These are phyloP conservation scores for Boletus sp. DNA, from an alignment of 768 basidiomycete species.

Conservation along the genomic window DNA sequence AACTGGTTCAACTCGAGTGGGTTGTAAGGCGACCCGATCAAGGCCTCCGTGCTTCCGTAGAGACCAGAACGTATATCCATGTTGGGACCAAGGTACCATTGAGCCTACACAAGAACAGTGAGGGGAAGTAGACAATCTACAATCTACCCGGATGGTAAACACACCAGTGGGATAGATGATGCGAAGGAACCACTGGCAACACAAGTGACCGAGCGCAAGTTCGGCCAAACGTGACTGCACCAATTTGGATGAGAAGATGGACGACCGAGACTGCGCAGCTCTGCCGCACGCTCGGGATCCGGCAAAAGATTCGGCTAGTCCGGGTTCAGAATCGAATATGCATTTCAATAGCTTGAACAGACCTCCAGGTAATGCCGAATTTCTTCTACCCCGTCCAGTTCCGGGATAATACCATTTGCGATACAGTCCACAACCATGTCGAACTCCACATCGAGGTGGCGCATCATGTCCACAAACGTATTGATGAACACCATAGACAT, in stretches of 20 bases:
- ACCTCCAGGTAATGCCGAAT: conserved; percentile 6
- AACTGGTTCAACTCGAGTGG: conserved; percentile 8
- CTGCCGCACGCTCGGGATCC: conserved; percentile 5
- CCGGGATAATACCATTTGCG: conserved; percentile 8
- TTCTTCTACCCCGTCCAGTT: conserved; percentile 1
- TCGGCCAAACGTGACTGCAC: conserved; percentile 14
- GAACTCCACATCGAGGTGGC: conserved; percentile 7
- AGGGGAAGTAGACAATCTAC: neutral
- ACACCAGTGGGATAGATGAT: conserved; percentile 8
- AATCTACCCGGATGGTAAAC: neutral
- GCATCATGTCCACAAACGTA: conserved; percentile 14
- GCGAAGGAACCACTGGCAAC: conserved; percentile 14
- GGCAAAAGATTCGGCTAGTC: conserved; percentile 1
- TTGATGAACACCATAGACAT: conserved; percentile 7
- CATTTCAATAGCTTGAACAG: neutral
- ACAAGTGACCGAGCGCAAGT: conserved; percentile 6
- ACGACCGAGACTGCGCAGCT: conserved; percentile 13
- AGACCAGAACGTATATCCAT: neutral
- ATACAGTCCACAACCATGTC: conserved; percentile 12
- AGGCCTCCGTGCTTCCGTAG: conserved; percentile 7
- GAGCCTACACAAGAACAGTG: conserved; percentile 4
- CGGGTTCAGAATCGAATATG: neutral
- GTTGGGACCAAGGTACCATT: conserved; percentile 12
- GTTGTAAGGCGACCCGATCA: conserved; percentile 8
- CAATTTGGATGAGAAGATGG: conserved; percentile 13